phyloP scores from a whole-genome alignment of 2,329 filamentous ascomycete genomes.

The Apiospora malaysiana region DNA sequence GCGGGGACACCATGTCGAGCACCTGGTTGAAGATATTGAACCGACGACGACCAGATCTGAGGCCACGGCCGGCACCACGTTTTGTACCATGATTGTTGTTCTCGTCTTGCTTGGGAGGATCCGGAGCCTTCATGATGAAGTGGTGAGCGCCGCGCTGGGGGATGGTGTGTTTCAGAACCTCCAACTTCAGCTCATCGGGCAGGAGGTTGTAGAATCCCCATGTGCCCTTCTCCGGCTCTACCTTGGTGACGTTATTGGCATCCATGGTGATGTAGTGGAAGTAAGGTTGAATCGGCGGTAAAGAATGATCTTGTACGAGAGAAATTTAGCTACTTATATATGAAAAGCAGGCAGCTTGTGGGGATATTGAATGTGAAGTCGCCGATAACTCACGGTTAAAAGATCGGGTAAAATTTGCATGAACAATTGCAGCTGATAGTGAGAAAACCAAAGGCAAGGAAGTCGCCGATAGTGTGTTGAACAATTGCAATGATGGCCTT shows the following conservation, averaged over 20 bases:
- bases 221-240: background rate
- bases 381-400: background rate
- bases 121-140: slow-evolving; percentile 27
- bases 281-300: background rate
- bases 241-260: background rate
- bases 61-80: no score
- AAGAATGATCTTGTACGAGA: background rate
- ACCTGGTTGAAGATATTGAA: background rate
- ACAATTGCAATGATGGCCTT: background rate
- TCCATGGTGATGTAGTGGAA: background rate
- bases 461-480: background rate
- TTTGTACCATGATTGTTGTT: no score
- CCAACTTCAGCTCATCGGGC: slow-evolving; percentile 33
- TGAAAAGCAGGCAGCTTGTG: background rate
- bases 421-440: background rate
- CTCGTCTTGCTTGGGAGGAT: background rate
- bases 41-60: no score
- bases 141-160: slow-evolving; percentile 29
- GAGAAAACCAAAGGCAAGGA: background rate
- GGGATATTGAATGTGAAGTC: background rate
- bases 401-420: background rate
- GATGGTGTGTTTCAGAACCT: slow-evolving; percentile 29
- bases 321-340: background rate
- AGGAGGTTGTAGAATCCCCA: slow-evolving; percentile 27
- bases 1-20: background rate